A percentile compares a stretch with the other conserved stretches of the same genome.
phyloP scores from a whole-genome alignment of 2,329 filamentous ascomycete species.

The Aspergillus vadensis region DNA sequence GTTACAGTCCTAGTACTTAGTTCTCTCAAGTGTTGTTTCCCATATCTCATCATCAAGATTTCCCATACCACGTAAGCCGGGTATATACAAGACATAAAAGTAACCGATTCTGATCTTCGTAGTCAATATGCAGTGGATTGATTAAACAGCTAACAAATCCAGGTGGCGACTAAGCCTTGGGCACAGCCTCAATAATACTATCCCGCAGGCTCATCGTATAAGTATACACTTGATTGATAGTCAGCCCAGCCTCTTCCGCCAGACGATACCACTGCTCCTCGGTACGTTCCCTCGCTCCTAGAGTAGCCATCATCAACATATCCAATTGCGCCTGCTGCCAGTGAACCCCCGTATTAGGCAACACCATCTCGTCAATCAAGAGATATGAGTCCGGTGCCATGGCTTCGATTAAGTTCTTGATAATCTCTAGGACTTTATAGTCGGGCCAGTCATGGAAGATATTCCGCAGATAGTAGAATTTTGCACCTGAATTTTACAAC shows the following conservation, averaged over 20 bases:
- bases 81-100: no score
- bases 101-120: no score
- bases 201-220: background rate
- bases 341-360: background rate
- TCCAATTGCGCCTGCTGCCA: slow-evolving; percentile 8
- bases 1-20: no score
- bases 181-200: background rate
- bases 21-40: no score
- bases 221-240: background rate
- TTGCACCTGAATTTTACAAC: background rate
- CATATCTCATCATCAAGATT: no score
- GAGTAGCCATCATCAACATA: slow-evolving; percentile 9
- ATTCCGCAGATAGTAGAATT: slow-evolving; percentile 15
- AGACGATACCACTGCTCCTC: background rate
- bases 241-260: background rate
- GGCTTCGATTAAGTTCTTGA: slow-evolving; percentile 5
- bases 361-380: slow-evolving; percentile 14
- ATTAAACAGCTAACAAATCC: no score
- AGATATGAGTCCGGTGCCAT: slow-evolving; percentile 16
- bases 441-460: slow-evolving; percentile 14
- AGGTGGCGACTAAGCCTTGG: no score
- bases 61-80: no score
- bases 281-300: slow-evolving; percentile 6
- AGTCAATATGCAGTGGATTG: no score
- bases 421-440: slow-evolving; percentile 12